These are phyloP conservation scores for Paxillus involutus DNA, from an alignment of 768 basidiomycete species.

Conservation along the genomic window DNA sequence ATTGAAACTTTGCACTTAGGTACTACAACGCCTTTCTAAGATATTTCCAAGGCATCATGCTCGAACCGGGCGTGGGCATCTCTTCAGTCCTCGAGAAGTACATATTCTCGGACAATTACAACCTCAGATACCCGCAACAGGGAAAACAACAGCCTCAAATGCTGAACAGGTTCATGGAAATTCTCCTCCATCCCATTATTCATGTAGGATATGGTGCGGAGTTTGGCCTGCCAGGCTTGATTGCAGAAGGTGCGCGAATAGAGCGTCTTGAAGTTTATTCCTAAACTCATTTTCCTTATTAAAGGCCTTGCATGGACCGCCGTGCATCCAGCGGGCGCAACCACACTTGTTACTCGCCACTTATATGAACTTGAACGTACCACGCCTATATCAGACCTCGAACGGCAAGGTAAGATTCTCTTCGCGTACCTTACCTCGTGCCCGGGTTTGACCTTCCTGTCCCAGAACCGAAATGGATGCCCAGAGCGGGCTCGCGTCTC, in stretches of 20 bases:
- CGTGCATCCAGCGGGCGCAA: constrained; percentile 26
- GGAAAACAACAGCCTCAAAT: constrained; percentile 52
- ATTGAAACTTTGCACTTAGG: not conserved
- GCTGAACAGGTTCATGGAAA: constrained; percentile 55
- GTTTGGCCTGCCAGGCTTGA: constrained; percentile 56
- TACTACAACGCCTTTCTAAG: constrained; percentile 9
- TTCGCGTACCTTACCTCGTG: constrained; percentile 7
- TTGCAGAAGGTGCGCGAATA: constrained; percentile 54
- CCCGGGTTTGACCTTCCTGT: constrained; percentile 15
- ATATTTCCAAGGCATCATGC: constrained; percentile 3
- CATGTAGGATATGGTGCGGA: constrained; percentile 64
- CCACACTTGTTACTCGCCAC: constrained; percentile 28
- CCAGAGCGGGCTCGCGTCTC: not conserved
- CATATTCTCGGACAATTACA: constrained; percentile 42
- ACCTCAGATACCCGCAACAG: constrained; percentile 10
- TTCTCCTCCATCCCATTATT: constrained; percentile 64
- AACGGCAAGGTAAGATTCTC: constrained; percentile 11
- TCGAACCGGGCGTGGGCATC: constrained; percentile 9
- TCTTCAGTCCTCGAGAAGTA: constrained; percentile 45
- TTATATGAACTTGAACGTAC: constrained; percentile 13
- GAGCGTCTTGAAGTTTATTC: constrained; percentile 29
- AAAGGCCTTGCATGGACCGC: constrained; percentile 60
- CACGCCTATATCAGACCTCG: constrained; percentile 3
- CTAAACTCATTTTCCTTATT: constrained; percentile 26
- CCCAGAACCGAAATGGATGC: not conserved